A percentile compares a stretch with the other conserved stretches of the same genome.
Conservation (phyloP, 306 rosid genomes). For the Gillenia trifoliata region DNA sequence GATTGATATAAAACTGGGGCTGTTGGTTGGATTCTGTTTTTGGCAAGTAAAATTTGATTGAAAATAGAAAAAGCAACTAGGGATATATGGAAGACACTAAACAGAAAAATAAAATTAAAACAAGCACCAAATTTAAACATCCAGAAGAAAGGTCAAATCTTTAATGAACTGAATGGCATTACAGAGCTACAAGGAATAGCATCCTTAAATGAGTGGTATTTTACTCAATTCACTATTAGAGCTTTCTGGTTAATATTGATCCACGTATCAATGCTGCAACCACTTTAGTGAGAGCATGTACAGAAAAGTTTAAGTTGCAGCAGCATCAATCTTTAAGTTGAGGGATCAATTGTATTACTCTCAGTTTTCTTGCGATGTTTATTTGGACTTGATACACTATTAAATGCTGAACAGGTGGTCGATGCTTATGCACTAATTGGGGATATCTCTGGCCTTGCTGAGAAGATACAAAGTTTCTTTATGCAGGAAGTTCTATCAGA, state of each 20-base stretch:
- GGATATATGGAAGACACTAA: neutral
- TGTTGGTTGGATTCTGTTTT: neutral
- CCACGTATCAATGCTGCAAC: neutral
- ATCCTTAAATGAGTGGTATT: neutral
- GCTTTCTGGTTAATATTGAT: conserved; percentile 4
- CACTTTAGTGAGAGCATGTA: neutral
- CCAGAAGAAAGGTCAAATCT: neutral
- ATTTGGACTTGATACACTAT: conserved; percentile 24
- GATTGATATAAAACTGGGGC: neutral
- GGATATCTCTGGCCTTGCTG: conserved; percentile 91
- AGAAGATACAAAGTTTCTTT: conserved; percentile 97
- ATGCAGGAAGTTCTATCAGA: conserved; percentile 98
- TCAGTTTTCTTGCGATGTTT: conserved; percentile 13
- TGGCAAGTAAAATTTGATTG: neutral
- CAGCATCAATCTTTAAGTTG: neutral
- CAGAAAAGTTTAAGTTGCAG: neutral
- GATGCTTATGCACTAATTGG: conserved; percentile 98
- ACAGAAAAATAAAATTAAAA: neutral
- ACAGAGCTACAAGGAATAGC: neutral
- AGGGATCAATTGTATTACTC: neutral
- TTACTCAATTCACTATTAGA: neutral
- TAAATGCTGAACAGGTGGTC: conserved; percentile 57
- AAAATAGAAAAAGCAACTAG: neutral
- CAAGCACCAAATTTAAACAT: neutral
- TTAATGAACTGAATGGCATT: neutral